Evolutionary conservation across 768 basidiomycete genomes (phyloP), one percentile per base, ranked within the genome.

Genomic region (Rhodotorula toruloides): DNA sequence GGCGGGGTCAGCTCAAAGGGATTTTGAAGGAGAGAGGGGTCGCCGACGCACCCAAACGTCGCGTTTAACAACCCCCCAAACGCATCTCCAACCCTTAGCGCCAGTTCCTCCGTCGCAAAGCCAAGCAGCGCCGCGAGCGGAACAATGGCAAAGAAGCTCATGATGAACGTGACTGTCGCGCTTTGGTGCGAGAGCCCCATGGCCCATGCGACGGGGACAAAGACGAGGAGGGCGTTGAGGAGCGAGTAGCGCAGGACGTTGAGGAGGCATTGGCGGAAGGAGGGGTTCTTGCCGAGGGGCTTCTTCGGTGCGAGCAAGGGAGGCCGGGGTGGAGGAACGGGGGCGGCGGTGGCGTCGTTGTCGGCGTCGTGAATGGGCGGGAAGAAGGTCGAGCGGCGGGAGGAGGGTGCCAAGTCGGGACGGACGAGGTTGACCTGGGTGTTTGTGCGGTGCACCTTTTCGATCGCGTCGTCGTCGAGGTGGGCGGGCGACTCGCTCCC

Each of bases 101-200:
- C 88, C 25, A 92, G 71, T 69, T 92, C 88, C 65, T 92, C 90
- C 0, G 90, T 92, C 1, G 89, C 89, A 74, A 90, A 91, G 1
- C 86, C 87, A 4, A 91, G 81, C 9, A 91, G 77, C 79, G 90
- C 89, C 46, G 90, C 90, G 10, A 91, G 81, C 11, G 90, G 90
- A 65, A 92, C 83, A 63, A 92, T 92, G 14, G 90, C 84, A 48
- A 89, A 77, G 75, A 91, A 90, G 2, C 85, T 84, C 74, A 87
- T 87, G 89, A 67, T 58, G 64, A 54, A 71, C 31, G 44, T 56
- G 58, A 72, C 44, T 42, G 72, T 73, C 11, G 69, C 12, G 12
- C 54, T 53, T 37, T 63, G 67, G 44, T 63, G 50, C 9, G 63
- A 46, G 31, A 73, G 53, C 52, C 72, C 57, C 54, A 71, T 59